Conservation (phyloP, 2,329 filamentous ascomycete genomes). For the Graphium sp. region DNA sequence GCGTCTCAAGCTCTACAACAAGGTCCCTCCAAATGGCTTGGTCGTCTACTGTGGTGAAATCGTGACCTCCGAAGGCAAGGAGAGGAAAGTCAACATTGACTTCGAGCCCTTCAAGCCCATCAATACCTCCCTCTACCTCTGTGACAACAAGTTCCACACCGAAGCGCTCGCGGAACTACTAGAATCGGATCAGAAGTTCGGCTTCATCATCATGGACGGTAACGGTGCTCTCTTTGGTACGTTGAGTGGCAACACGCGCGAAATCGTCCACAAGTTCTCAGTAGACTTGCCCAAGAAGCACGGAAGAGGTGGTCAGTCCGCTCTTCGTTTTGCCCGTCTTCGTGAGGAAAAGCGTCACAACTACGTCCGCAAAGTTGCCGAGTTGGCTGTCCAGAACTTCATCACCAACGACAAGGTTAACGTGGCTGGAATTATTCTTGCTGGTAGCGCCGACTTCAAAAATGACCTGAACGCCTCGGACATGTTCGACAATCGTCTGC, state of each 20-base stretch:
- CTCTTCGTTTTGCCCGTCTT: slow-evolving; percentile 96
- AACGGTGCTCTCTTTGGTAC: slow-evolving; percentile 97
- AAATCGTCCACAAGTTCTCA: slow-evolving; percentile 93
- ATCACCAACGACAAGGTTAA: slow-evolving; percentile 98
- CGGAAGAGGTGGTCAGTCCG: slow-evolving; percentile 98
- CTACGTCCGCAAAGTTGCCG: slow-evolving; percentile 97
- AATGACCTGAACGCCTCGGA: slow-evolving; percentile 97
- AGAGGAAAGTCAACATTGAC: slow-evolving; percentile 99
- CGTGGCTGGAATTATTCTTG: slow-evolving; percentile 85
- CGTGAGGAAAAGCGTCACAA: slow-evolving; percentile 99
- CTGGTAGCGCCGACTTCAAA: slow-evolving; percentile 98
- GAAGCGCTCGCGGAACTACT: slow-evolving; percentile 93
- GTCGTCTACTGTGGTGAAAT: slow-evolving; percentile 99
- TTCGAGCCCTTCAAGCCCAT: slow-evolving; percentile 99
- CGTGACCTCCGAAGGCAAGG: slow-evolving; percentile 94
- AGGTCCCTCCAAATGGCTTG: slow-evolving; percentile 92
- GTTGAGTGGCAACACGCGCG: slow-evolving; percentile 89
- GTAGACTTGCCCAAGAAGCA: slow-evolving; percentile 99
- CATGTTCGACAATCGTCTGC: slow-evolving; percentile 84
- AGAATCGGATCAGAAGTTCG: slow-evolving; percentile 97
- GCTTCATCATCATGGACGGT: slow-evolving; percentile 99
- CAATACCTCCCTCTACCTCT: slow-evolving; percentile 97
- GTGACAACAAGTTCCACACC: slow-evolving; percentile 99
- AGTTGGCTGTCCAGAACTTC: slow-evolving; percentile 96
- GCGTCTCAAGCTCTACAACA: slow-evolving; percentile 96